Percentiles rank a stretch among this genome's conserved stretches.
phyloP scores from a whole-genome alignment of 1,284 basidiomycete species.

The Sparassis latifolia region DNA sequence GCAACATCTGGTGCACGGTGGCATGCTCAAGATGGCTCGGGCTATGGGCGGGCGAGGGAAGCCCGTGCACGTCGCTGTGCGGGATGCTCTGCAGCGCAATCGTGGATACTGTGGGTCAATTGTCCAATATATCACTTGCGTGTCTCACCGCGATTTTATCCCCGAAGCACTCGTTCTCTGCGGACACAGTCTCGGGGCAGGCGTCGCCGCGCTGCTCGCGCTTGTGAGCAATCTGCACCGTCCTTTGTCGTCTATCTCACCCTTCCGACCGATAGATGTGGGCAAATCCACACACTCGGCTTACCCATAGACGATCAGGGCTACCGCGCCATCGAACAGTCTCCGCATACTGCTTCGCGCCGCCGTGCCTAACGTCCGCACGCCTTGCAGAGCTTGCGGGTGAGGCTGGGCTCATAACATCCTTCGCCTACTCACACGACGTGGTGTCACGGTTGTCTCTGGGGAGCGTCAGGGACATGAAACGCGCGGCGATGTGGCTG shows the following conservation, averaged over 20 bases:
- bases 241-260: not conserved
- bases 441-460: slow-evolving; percentile 74
- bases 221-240: slow-evolving; percentile 38
- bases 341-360: slow-evolving; percentile 75
- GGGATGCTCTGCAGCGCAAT: slow-evolving; percentile 61
- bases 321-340: slow-evolving; percentile 63
- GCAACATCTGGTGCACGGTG: slow-evolving; percentile 62
- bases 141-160: not conserved
- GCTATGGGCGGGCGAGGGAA: slow-evolving; percentile 74
- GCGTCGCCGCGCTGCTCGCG: slow-evolving; percentile 72
- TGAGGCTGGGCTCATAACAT: slow-evolving; percentile 48
- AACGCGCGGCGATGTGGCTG: slow-evolving; percentile 70
- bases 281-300: slow-evolving; percentile 73
- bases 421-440: slow-evolving; percentile 79
- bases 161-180: slow-evolving; percentile 61
- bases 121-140: not conserved
- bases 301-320: slow-evolving; percentile 65
- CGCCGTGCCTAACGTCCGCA: slow-evolving; percentile 48
- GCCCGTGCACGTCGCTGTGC: slow-evolving; percentile 72
- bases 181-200: slow-evolving; percentile 87
- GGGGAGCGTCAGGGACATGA: slow-evolving; percentile 72
- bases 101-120: slow-evolving; percentile 53
- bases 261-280: slow-evolving; percentile 53
- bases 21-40: slow-evolving; percentile 73
- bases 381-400: slow-evolving; percentile 15